phyloP scores from a whole-genome alignment of 352 stramenopile genomes.

The Blastocystis sp. region DNA sequence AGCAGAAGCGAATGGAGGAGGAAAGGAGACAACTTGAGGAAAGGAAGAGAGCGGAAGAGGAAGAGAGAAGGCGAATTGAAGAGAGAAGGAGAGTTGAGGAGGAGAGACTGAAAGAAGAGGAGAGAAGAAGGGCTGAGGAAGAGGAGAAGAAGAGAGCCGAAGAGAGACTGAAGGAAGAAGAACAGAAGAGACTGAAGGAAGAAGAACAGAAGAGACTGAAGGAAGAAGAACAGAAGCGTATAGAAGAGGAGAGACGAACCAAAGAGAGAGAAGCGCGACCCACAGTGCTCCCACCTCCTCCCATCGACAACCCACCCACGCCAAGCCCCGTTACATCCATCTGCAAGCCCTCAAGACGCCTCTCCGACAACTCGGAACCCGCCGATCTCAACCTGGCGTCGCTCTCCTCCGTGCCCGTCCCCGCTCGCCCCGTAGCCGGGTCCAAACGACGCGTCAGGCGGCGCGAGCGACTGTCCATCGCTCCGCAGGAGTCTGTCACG shows the following conservation, averaged over 20 bases:
- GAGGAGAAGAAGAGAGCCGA: neutral
- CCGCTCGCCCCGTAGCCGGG: too few species aligned
- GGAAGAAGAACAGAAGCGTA: neutral
- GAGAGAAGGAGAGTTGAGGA: neutral
- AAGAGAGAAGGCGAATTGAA: neutral
- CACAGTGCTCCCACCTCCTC: too few species aligned
- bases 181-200: neutral
- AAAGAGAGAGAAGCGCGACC: neutral
- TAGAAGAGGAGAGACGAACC: neutral
- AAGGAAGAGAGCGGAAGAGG: neutral
- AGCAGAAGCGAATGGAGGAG: neutral
- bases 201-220: slow-evolving; percentile 22
- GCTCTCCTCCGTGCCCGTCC: neutral
- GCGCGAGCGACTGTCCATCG: neutral
- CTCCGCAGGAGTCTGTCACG: neutral
- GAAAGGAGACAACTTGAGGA: neutral
- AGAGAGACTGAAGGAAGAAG: neutral
- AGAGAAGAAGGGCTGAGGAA: neutral
- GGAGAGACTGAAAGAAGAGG: neutral
- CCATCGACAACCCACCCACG: too few species aligned
- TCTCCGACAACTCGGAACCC: neutral
- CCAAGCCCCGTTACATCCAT: neutral
- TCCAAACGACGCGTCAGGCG: neutral
- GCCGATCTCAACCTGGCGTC: neutral
- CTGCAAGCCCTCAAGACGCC: neutral